Base-by-base conservation (phyloP, 345 rosid species). In the Ceriops tagal region DNA sequence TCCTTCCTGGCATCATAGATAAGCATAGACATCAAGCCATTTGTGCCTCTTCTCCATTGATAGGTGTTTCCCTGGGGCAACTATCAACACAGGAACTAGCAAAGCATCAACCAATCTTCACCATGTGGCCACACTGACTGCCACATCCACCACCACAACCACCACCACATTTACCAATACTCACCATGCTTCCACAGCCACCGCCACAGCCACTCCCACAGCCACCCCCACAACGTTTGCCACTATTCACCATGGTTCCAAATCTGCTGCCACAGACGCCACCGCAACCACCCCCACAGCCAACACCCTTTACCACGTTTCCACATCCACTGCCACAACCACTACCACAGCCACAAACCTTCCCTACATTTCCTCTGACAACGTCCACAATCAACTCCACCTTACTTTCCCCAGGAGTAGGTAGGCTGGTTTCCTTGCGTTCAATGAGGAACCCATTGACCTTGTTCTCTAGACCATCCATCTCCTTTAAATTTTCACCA, bases 111-210 rank as follows among this genome's bases (percentile, higher is more conserved):
- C 81, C 31, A 19, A 77, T 57, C 8, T 66, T 64, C 49, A 53
- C 65, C 73, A 67, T 66, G 60, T 51, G 39, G 58, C 80, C 80
- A 13, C 80, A 75, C 0, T 70, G 80, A 4, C 77, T 58, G 0
- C 81, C 66, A 68, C 85, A 75, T 0, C 83, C 84, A 1, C 34
- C 34, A 31, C 34, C 6, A 31, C 34, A 31, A 5, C 34, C 49
- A 2, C 55, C 21, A 0, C 69, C 69, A 31, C 64, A 57, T 2
- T 57, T 47, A 9, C 81, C 32, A 20, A 72, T 57, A 5, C 62
- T 65, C 51, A 61, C 65, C 73, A 67, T 69, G 53, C 31, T 39
- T 2, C 65, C 60, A 8, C 74, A 56, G 1, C 49, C 68, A 20
- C 74, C 19, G 20, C 74, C 43, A 27, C 62, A 22, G 2, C 55